Base-by-base conservation (phyloP, 139 green algal genomes). In the Tetraselmis chui region DNA sequence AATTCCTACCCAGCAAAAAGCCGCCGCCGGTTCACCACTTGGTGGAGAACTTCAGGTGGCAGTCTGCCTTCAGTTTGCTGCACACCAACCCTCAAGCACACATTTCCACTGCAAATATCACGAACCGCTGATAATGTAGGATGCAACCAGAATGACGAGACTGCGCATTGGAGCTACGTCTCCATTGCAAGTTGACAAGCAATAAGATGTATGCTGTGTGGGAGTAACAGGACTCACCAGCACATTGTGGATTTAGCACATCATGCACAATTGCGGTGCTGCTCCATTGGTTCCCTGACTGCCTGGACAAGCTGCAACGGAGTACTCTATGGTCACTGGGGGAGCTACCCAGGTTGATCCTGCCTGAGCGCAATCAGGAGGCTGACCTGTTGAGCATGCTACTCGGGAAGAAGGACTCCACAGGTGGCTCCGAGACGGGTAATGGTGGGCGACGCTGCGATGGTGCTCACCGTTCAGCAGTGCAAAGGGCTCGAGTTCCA, bases 401-500 rank as follows among this genome's bases (percentile, higher is more conserved):
- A 18, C 18, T 67, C 18, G 45, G 45, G 45, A 18, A 18, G 45
- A 18, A 80, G 29, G n/a, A n/a, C n/a, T n/a, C n/a, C n/a, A n/a
- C n/a, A n/a, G n/a, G n/a, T n/a, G n/a, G n/a, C n/a, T 1, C 0
- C 24, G 32, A 28, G 28, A 75, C 23, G 25, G 30, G 25, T 30
- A 32, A 1, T 11, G 28, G 32, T 0, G n/a, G 79, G n/a, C 29
- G 79, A 28, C 29, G 31, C 77, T 1, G 82, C 77, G 27, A 45
- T 84, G 45, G 80, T 92, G 74, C 82, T 90, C 32, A 92, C 86
- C 26, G 87, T 87, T 29, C 79, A 84, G 28, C 82, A 92, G 77
- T 84, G 78, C 85, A 92, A 92, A 79, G 88, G 88, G 1, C 88
- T 92, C 28, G 88, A 92, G 82, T 92, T 90, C 81, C 77, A 91